Base-by-base conservation (phyloP, 2,329 filamentous ascomycete species). In the Fusarium verrucosum region DNA sequence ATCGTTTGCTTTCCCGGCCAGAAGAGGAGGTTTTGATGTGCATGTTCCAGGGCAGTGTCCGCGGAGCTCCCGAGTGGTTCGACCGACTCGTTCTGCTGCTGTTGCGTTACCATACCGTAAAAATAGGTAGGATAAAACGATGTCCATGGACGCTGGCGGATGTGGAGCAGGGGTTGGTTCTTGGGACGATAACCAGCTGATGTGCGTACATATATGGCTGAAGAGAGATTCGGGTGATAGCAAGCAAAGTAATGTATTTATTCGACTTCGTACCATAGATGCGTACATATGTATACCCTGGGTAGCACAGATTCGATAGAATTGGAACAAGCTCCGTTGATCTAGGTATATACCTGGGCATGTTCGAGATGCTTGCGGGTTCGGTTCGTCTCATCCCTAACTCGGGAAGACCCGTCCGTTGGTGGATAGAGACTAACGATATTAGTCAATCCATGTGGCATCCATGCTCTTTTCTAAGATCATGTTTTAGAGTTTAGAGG, bases 21-120 rank as follows among this genome's bases (percentile, higher is more conserved):
- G 14, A 33, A 16, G 25, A 46, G 17, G 22, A 35, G 41, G n/a
- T 25, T 61, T 43, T 14, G 22, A 47, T 40, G 44, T 41, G 37
- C 44, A 58, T 50, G 28, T 17, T 23, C 26, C 35, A 50, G 40
- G 35, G 45, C 44, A 41, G 45, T 57, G 22, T 32, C 45, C 37
- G 56, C 56, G 47, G 63, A 51, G 56, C 56, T 62, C 61, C 60
- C 61, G 65, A 65, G 47, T 65, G 65, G 60, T 36, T 41, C 45
- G 33, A 38, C 50, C 51, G 35, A 22, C 36, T 62, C 23, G 19
- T 28, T 25, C 32, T 37, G 17, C 38, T 47, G 44, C 38, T 43
- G 64, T 45, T 35, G 64, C 50, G 42, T 65, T 52, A 59, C 44
- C 55, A 52, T 61, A 42, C 25, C 35, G 25, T 46, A 37, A 45